Percentiles rank a stretch among this genome's conserved stretches.
Evolutionary conservation across 2,329 filamentous ascomycete genomes (phyloP).

Genomic region (Colletotrichum magnum): DNA sequence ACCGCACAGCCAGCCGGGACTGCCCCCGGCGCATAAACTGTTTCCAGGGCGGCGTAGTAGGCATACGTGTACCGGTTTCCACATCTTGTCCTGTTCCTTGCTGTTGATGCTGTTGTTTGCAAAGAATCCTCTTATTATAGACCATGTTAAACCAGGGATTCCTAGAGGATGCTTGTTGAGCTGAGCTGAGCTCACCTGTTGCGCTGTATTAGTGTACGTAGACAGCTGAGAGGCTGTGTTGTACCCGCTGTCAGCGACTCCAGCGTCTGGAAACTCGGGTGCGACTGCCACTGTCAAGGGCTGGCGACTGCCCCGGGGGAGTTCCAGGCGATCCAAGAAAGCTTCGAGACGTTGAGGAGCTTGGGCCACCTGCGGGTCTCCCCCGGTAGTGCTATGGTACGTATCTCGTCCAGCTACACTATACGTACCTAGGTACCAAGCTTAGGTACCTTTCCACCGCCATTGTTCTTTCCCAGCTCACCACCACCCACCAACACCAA

Average conservation of each 20-base stretch:
- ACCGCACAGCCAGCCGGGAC: background rate
- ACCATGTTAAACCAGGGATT: conserved; percentile 6
- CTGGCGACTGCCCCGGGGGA: background rate
- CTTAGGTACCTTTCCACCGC: conserved; percentile 8
- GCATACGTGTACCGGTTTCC: conserved; percentile 19
- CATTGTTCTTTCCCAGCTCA: conserved; percentile 10
- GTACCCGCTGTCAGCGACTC: background rate
- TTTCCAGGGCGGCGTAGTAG: background rate
- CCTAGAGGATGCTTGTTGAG: conserved; percentile 33
- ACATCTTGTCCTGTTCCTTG: conserved; percentile 12
- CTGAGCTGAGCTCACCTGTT: conserved; percentile 24
- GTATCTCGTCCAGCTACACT: too few species aligned
- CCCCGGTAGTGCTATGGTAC: background rate
- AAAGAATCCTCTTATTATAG: too few species aligned
- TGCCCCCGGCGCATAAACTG: conserved; percentile 4
- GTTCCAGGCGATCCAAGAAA: conserved; percentile 14
- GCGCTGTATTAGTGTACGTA: background rate
- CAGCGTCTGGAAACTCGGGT: background rate
- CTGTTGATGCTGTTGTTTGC: background rate
- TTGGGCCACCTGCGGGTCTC: conserved; percentile 38
- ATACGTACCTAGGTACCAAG: too few species aligned
- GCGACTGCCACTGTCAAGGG: background rate
- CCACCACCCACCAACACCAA: conserved; percentile 2
- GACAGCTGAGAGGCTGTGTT: conserved; percentile 2
- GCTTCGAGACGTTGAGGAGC: conserved; percentile 43